A percentile compares a stretch with the other conserved stretches of the same genome.
phyloP scores from a whole-genome alignment of 1,139 yeast species.

The Diutina rugosa region DNA sequence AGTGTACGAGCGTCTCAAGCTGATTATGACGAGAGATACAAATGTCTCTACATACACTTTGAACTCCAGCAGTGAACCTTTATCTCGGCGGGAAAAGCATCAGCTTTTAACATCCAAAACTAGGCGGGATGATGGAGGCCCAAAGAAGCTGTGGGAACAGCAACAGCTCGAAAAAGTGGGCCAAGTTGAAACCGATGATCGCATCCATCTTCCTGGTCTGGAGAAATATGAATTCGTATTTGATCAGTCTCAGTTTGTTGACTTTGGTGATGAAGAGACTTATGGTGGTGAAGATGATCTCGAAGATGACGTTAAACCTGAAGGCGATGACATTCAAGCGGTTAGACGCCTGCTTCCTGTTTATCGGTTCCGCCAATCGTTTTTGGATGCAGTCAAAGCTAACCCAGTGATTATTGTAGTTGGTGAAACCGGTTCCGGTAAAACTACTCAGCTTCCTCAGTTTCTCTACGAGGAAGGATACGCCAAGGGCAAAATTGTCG shows the following conservation, averaged over 20 bases:
- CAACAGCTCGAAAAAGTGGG: slow-evolving; percentile 46
- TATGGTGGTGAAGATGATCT: slow-evolving; percentile 3
- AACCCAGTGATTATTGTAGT: slow-evolving; percentile 79
- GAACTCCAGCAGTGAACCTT: slow-evolving; percentile 27
- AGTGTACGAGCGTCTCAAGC: slow-evolving; percentile 32
- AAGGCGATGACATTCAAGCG: slow-evolving; percentile 16
- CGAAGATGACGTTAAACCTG: not conserved
- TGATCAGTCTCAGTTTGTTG: slow-evolving; percentile 64
- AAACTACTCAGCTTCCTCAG: slow-evolving; percentile 91
- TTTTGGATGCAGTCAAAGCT: slow-evolving; percentile 47
- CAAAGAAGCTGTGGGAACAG: slow-evolving; percentile 44
- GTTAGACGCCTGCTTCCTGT: slow-evolving; percentile 69
- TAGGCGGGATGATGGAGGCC: slow-evolving; percentile 15
- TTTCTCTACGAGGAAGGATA: slow-evolving; percentile 77
- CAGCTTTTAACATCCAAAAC: slow-evolving; percentile 8
- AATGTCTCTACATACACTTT: slow-evolving; percentile 8
- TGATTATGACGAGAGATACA: slow-evolving; percentile 9
- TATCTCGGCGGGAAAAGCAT: slow-evolving; percentile 7
- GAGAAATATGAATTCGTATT: slow-evolving; percentile 68
- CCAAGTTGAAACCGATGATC: slow-evolving; percentile 23
- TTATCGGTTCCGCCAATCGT: slow-evolving; percentile 43
- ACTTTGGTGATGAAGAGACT: slow-evolving; percentile 38
- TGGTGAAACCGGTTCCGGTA: slow-evolving; percentile 97
- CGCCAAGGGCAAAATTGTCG: slow-evolving; percentile 22
- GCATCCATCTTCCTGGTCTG: slow-evolving; percentile 31